A percentile compares a stretch with the other conserved stretches of the same genome.
These are phyloP conservation scores for Cadophora sp. DNA, from an alignment of 2,329 filamentous ascomycete genomes.

Conservation along the genomic window DNA sequence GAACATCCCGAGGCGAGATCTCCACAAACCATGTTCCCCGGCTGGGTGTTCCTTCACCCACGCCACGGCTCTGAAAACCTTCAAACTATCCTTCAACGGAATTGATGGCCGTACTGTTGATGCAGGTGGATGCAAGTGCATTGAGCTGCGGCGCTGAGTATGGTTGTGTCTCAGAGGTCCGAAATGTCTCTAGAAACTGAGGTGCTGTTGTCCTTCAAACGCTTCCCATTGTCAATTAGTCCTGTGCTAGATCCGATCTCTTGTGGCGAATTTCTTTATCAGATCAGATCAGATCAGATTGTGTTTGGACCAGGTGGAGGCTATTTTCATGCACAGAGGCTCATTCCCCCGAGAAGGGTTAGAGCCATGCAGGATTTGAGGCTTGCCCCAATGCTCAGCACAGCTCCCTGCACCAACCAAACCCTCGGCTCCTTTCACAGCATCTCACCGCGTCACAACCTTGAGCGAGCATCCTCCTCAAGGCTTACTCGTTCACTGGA, in stretches of 20 bases:
- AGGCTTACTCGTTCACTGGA: background rate
- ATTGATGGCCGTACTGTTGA: background rate
- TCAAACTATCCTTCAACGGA: background rate
- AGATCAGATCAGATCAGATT: slow-evolving; percentile 18
- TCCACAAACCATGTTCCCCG: slow-evolving; percentile 11
- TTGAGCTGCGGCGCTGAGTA: background rate
- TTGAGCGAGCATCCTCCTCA: too few species aligned
- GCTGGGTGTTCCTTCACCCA: background rate
- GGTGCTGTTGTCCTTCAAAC: background rate
- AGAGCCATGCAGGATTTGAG: slow-evolving; percentile 16
- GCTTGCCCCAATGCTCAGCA: background rate
- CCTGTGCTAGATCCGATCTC: background rate
- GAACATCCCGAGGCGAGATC: slow-evolving; percentile 1
- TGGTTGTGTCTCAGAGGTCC: background rate
- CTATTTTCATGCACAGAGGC: slow-evolving; percentile 18
- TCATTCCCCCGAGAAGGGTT: slow-evolving; percentile 17
- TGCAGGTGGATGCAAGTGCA: background rate
- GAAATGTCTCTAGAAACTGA: background rate
- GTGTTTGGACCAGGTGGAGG: slow-evolving; percentile 23
- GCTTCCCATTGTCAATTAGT: background rate
- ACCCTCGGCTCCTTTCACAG: background rate
- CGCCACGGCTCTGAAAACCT: background rate
- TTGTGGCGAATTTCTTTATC: slow-evolving; percentile 1
- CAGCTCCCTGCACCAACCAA: slow-evolving; percentile 2
- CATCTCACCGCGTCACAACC: slow-evolving; percentile 1